These are phyloP conservation scores for Moesziomyces parantarcticus DNA, from an alignment of 1,284 basidiomycete species.

Conservation along the genomic window DNA sequence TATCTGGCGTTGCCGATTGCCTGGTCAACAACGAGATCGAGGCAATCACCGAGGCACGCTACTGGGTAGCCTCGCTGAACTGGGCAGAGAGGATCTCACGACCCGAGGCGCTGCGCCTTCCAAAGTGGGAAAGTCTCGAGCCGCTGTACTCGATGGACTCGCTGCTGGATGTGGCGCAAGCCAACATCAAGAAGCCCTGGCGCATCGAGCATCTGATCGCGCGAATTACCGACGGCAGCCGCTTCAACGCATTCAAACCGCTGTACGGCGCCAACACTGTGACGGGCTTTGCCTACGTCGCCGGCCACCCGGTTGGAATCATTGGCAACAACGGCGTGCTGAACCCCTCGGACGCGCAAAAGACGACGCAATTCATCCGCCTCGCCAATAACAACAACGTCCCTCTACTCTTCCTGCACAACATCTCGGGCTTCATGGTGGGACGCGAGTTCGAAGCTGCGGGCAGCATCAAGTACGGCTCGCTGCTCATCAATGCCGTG, in stretches of 20 bases:
- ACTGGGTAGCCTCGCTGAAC: slow-evolving; percentile 6
- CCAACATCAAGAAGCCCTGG: slow-evolving; percentile 9
- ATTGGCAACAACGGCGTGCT: slow-evolving; percentile 5
- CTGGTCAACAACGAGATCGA: slow-evolving; percentile 6
- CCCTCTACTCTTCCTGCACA: slow-evolving; percentile 3
- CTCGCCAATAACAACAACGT: slow-evolving; percentile 7
- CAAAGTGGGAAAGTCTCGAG: slow-evolving; percentile 4
- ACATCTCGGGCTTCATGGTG: slow-evolving; percentile 7
- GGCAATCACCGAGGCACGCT: slow-evolving; percentile 6
- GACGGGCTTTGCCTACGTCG: slow-evolving; percentile 4
- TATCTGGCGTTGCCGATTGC: slow-evolving; percentile 1
- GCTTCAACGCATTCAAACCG: slow-evolving; percentile 7
- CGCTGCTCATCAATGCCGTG: slow-evolving; percentile 3
- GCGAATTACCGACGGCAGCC: slow-evolving; percentile 7
- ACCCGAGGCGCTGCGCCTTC: background rate
- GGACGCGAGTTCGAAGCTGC: slow-evolving; percentile 5
- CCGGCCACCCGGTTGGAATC: slow-evolving; percentile 1
- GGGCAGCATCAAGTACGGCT: slow-evolving; percentile 8
- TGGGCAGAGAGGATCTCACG: background rate
- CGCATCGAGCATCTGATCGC: slow-evolving; percentile 6
- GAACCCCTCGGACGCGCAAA: slow-evolving; percentile 4
- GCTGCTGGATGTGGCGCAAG: slow-evolving; percentile 3
- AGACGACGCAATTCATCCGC: slow-evolving; percentile 5
- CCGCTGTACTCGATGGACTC: slow-evolving; percentile 9
- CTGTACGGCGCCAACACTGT: slow-evolving; percentile 6